These are phyloP conservation scores for Geotrichum carabidarum DNA, from an alignment of 1,139 yeast species.

Conservation along the genomic window DNA sequence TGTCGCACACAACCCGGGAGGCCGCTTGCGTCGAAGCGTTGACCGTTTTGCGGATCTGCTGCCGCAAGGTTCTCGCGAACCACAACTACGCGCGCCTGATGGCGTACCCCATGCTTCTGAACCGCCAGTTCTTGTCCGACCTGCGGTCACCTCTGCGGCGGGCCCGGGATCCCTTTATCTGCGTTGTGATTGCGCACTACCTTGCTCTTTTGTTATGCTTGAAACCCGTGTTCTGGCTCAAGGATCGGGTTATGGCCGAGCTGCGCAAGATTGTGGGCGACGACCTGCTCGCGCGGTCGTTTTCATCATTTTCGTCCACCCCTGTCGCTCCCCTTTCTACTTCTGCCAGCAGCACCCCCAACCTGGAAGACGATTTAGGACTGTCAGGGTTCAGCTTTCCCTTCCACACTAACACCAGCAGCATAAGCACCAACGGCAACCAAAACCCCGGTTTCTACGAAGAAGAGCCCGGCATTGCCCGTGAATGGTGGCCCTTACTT, in stretches of 20 bases:
- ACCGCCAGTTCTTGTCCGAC: conserved; percentile 1
- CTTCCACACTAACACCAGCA: no score
- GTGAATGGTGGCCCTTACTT: no score
- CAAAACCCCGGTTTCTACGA: no score
- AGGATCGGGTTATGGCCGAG: conserved; percentile 5
- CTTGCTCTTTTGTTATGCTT: conserved; percentile 1
- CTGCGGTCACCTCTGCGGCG: not conserved
- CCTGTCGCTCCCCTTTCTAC: not conserved
- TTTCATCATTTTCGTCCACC: no score
- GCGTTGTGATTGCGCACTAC: conserved; percentile 1
- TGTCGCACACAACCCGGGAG: not conserved
- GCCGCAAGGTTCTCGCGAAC: conserved; percentile 6
- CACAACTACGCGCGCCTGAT: conserved; percentile 1
- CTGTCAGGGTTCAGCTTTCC: no score
- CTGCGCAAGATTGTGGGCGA: not conserved
- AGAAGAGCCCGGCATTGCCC: no score
- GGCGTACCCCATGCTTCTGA: conserved; percentile 6
- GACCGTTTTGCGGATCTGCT: conserved; percentile 2
- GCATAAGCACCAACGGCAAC: no score
- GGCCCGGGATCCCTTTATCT: conserved; percentile 5
- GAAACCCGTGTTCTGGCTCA: conserved; percentile 4
- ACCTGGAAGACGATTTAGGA: no score
- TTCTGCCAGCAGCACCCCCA: no score
- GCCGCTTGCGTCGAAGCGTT: not conserved
- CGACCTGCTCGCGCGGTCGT: no score